Evolutionary conservation across 495 filamentous ascomycete genomes (phyloP), one percentile per base, ranked within the genome.

Genomic region (Glarea lozoyensis): DNA sequence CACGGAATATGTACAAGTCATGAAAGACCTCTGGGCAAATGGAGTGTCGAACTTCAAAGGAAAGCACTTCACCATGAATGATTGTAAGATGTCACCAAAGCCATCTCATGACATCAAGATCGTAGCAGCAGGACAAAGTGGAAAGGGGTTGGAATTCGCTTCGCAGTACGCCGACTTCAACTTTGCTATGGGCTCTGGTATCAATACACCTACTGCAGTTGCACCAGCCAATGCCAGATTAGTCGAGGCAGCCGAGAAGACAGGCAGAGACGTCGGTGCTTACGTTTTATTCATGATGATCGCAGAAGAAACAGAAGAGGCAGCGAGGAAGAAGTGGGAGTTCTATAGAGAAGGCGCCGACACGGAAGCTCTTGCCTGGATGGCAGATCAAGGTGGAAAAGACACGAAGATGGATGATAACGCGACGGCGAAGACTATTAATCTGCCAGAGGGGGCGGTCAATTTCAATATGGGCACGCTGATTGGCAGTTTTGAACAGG

Each of bases 251-350:
- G 42, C 40, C 10, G 37, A 35, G 18, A 48, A 48, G 45, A 41
- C 49, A 6, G 56, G 48, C 2, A 52, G 49, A 11, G 59, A 61
- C 7, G 52, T 57, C 22, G 54, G 59, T 13, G 53, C 54, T 13
- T 59, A 57, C 40, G 56, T 57, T 2, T 40, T 61, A 6, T 61
- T 61, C 27, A 59, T 56, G 56, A 25, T 59, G 10, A 59, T 61
- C 32, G 51, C 59, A 25, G 59, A 59, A 7, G 59, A 59, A 39
- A 61, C 56, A 21, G 54, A 59, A 24, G 54, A 52, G 47, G 49
- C 41, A 19, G 56, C 56, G 12, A 44, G 52, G 37, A 49, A 37
- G 10, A 61, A 61, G 43, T 61, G 59, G 59, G 48, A 55, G 45
- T 33, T 46, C 10, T 61, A 61, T 33, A 57, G 51, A 24, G 59